Evolutionary conservation across 2,329 filamentous ascomycete species (phyloP).

Genomic region (Calonectria pteridis): DNA sequence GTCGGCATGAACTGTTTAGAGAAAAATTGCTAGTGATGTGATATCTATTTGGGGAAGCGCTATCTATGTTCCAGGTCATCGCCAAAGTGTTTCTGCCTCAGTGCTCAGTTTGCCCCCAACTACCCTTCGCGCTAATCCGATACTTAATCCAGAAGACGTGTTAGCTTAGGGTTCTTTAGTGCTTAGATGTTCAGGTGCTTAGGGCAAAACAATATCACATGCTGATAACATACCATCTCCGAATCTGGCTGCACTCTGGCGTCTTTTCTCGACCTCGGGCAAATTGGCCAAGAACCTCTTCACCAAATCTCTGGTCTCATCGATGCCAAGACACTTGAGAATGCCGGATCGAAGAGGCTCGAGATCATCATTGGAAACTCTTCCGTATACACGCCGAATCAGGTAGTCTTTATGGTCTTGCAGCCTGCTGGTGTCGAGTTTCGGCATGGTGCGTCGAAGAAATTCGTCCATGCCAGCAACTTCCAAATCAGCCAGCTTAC

Average conservation of each 20-base stretch:
- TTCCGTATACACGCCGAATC: not conserved
- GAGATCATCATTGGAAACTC: not conserved
- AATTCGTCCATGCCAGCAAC: conserved; percentile 18
- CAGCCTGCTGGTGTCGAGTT: conserved; percentile 3
- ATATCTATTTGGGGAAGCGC: not conserved
- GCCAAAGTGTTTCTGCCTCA: not conserved
- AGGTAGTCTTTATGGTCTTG: not conserved
- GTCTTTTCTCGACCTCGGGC: not conserved
- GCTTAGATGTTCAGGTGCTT: not conserved
- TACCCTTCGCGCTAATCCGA: not conserved
- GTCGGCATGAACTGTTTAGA: too few relatives aligned
- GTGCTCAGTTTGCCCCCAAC: not conserved
- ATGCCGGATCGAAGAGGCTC: not conserved
- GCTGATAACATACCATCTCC: not conserved
- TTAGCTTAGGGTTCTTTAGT: not conserved
- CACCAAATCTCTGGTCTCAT: not conserved
- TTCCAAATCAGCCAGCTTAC: conserved; percentile 11
- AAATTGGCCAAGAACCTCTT: not conserved
- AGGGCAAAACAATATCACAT: not conserved
- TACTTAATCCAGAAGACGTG: not conserved
- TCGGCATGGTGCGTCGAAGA: conserved; percentile 4
- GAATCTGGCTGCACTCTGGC: not conserved
- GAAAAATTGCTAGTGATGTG: too few relatives aligned
- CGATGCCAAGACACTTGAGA: not conserved
- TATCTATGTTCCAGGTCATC: not conserved